phyloP scores from a whole-genome alignment of 2,329 filamentous ascomycete species.

The Penicillium psychrosexuale region DNA sequence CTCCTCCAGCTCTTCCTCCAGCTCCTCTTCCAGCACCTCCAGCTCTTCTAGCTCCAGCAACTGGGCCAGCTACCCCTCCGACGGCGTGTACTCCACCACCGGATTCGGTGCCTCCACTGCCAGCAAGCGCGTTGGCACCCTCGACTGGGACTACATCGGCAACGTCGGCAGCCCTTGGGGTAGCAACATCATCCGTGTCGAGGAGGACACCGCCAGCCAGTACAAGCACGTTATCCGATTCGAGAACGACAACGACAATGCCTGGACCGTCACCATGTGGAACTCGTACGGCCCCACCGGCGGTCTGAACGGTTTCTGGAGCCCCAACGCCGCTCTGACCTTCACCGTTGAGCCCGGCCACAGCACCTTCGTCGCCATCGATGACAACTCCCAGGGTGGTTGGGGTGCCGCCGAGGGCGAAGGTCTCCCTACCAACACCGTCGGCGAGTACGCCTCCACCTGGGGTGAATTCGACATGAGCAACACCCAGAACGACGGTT shows the following conservation, averaged over 20 bases:
- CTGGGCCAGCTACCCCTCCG: slow-evolving; percentile 24
- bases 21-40: slow-evolving; percentile 11
- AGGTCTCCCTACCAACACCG: slow-evolving; percentile 25
- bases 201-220: slow-evolving; percentile 28
- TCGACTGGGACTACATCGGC: slow-evolving; percentile 30
- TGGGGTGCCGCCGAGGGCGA: slow-evolving; percentile 33
- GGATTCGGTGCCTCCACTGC: slow-evolving; percentile 35
- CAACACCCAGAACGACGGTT: slow-evolving; percentile 30
- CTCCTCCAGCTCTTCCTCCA: slow-evolving; percentile 2
- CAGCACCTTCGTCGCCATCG: slow-evolving; percentile 39
- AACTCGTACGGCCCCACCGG: slow-evolving; percentile 38
- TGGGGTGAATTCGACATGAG: slow-evolving; percentile 44
- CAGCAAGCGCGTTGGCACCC: slow-evolving; percentile 15
- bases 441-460: slow-evolving; percentile 37
- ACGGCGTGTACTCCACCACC: slow-evolving; percentile 21
- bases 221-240: slow-evolving; percentile 40
- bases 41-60: slow-evolving; percentile 11
- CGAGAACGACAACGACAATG: slow-evolving; percentile 30
- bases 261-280: slow-evolving; percentile 41
- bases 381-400: slow-evolving; percentile 37
- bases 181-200: slow-evolving; percentile 41
- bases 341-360: slow-evolving; percentile 32
- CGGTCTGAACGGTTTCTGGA: slow-evolving; percentile 34
- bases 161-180: slow-evolving; percentile 41
- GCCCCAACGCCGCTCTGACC: slow-evolving; percentile 33